Conservation (phyloP, 805 yeast species). For the Starmerella ratchasimensis region DNA sequence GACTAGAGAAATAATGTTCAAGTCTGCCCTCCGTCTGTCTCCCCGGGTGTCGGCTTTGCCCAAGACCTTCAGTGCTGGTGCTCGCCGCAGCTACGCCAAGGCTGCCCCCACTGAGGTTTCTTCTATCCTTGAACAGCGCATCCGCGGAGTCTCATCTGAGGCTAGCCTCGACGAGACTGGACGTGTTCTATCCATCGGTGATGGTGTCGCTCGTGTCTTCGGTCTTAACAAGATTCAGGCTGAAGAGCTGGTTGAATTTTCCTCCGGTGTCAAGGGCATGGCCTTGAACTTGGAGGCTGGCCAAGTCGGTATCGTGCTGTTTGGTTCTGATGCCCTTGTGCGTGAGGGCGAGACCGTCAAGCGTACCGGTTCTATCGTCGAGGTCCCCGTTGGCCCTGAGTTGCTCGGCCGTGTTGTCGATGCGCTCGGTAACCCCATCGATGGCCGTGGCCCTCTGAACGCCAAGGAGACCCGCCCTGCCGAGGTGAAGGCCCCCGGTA, state of each 20-base stretch:
- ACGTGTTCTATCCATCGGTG: slow-evolving; percentile 98
- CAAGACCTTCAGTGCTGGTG: slow-evolving; percentile 27
- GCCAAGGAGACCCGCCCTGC: slow-evolving; percentile 80
- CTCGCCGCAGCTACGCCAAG: slow-evolving; percentile 84
- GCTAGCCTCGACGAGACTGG: slow-evolving; percentile 98
- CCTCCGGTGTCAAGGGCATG: slow-evolving; percentile 99
- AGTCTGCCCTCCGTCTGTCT: slow-evolving; percentile 31
- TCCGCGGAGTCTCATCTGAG: slow-evolving; percentile 97
- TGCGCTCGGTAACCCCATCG: slow-evolving; percentile 98
- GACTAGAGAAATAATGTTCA: slow-evolving; percentile 24
- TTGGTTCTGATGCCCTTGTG: slow-evolving; percentile 97
- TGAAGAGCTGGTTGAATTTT: slow-evolving; percentile 98
- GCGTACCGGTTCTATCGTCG: slow-evolving; percentile 99
- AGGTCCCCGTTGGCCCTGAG: slow-evolving; percentile 97
- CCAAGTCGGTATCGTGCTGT: slow-evolving; percentile 99
- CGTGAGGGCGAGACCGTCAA: slow-evolving; percentile 99
- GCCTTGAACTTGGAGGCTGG: slow-evolving; percentile 99
- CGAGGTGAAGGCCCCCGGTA: slow-evolving; percentile 99
- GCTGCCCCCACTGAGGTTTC: slow-evolving; percentile 99
- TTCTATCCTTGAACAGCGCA: slow-evolving; percentile 96
- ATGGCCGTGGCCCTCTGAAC: slow-evolving; percentile 97
- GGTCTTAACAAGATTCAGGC: slow-evolving; percentile 99
- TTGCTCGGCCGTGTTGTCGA: slow-evolving; percentile 98
- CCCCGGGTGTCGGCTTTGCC: slow-evolving; percentile 27
- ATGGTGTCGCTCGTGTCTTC: slow-evolving; percentile 99